Conservation (phyloP, 805 yeast genomes). For the Yamadazyma paraphyllophila region DNA sequence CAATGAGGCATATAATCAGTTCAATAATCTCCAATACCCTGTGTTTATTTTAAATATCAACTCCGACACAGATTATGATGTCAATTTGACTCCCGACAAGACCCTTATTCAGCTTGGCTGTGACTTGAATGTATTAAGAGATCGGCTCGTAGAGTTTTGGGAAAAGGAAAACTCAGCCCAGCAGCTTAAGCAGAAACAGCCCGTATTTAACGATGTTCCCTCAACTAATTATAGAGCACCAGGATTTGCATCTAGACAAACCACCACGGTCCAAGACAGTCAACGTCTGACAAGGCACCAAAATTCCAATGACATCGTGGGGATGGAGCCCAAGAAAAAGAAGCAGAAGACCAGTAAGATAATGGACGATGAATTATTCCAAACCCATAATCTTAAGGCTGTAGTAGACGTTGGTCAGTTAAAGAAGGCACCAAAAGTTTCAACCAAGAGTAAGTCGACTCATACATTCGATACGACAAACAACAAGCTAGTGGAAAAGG, state of each 20-base stretch:
- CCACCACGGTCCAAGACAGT: no score
- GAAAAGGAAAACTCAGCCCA: conserved; percentile 28
- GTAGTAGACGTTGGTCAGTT: neutral
- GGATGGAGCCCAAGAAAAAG: conserved; percentile 13
- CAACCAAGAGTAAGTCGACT: neutral
- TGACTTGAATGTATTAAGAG: conserved; percentile 41
- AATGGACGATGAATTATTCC: conserved; percentile 10
- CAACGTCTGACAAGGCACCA: no score
- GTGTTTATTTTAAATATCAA: conserved; percentile 60
- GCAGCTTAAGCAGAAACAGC: conserved; percentile 1
- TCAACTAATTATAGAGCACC: neutral
- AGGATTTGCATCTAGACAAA: no score
- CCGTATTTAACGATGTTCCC: neutral
- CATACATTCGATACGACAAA: neutral
- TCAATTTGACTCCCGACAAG: conserved; percentile 93
- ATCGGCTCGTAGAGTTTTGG: conserved; percentile 48
- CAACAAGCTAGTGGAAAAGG: conserved; percentile 2
- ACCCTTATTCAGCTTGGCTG: conserved; percentile 58
- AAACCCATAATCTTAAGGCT: conserved; percentile 9
- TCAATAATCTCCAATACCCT: conserved; percentile 74
- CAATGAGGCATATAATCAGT: conserved; percentile 71
- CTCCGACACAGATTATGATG: conserved; percentile 61
- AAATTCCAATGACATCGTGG: neutral
- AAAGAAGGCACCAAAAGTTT: neutral
- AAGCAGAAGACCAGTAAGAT: neutral